phyloP scores from a whole-genome alignment of 495 filamentous ascomycete genomes.

The Articulospora tetracladia region DNA sequence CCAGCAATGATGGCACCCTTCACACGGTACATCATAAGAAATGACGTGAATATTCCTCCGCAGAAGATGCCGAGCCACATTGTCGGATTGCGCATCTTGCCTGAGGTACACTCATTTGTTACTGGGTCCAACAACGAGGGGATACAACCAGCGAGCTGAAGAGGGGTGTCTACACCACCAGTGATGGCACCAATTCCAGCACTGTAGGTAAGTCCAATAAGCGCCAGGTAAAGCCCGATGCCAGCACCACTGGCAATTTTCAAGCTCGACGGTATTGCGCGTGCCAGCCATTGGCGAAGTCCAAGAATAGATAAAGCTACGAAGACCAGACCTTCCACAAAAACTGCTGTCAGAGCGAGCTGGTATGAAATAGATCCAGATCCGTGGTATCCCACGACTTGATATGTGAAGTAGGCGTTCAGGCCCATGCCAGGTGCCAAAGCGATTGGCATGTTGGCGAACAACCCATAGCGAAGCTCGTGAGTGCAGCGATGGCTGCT shows the following conservation, averaged over 20 bases:
- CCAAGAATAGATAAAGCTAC: constrained; percentile 64
- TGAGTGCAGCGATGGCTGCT: constrained; percentile 68
- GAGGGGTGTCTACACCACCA: constrained; percentile 50
- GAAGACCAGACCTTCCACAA: constrained; percentile 78
- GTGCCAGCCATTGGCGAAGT: constrained; percentile 78
- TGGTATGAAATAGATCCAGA: constrained; percentile 61
- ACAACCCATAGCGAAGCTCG: constrained; percentile 72
- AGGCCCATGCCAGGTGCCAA: constrained; percentile 81
- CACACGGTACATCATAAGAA: constrained; percentile 78
- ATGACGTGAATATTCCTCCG: constrained; percentile 68
- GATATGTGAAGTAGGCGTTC: constrained; percentile 82
- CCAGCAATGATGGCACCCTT: constrained; percentile 79
- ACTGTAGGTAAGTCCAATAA: constrained; percentile 75
- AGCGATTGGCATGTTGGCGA: constrained; percentile 66
- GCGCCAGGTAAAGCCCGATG: constrained; percentile 74
- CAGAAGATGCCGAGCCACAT: constrained; percentile 86
- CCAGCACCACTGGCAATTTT: constrained; percentile 82
- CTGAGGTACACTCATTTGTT: constrained; percentile 30
- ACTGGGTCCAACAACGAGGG: neutral
- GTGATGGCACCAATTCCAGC: constrained; percentile 74
- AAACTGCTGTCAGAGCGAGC: constrained; percentile 74
- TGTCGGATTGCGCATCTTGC: constrained; percentile 71
- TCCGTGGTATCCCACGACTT: constrained; percentile 73
- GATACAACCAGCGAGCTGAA: constrained; percentile 66
- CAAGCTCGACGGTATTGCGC: constrained; percentile 70